Evolutionary conservation across 345 rosid genomes (phyloP).

Genomic region (Camelina sativa): DNA sequence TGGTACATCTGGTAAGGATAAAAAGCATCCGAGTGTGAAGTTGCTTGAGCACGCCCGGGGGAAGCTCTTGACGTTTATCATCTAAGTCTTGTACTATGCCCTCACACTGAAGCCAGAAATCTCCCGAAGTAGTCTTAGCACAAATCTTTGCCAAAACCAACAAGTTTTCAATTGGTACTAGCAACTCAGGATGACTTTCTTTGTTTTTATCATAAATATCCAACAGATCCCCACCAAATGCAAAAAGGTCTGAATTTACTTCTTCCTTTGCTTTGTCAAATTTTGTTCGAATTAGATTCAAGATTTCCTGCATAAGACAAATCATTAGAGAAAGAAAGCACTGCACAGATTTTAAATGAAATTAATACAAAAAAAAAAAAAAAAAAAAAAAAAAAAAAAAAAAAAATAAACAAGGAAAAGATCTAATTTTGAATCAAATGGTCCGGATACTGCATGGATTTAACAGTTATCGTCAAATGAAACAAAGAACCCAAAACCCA

Average conservation of each 20-base stretch:
- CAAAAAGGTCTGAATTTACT: slow-evolving; percentile 83
- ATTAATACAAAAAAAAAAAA: background rate
- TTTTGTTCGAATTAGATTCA: slow-evolving; percentile 71
- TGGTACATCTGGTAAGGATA: slow-evolving; percentile 89
- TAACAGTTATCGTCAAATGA: slow-evolving; percentile 8
- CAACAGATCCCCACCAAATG: slow-evolving; percentile 76
- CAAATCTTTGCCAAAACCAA: slow-evolving; percentile 82
- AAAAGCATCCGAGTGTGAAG: slow-evolving; percentile 89
- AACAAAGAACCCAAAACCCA: slow-evolving; percentile 10
- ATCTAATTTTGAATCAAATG: background rate
- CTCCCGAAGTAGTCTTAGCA: slow-evolving; percentile 69
- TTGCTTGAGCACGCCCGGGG: slow-evolving; percentile 76
- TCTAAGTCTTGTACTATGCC: slow-evolving; percentile 93
- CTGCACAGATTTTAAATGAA: slow-evolving; percentile 15
- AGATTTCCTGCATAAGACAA: slow-evolving; percentile 59
- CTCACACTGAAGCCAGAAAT: slow-evolving; percentile 95
- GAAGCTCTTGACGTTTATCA: slow-evolving; percentile 92
- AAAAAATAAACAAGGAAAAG: background rate
- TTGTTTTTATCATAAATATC: slow-evolving; percentile 73
- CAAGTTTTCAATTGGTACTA: slow-evolving; percentile 81
- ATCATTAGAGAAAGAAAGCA: slow-evolving; percentile 35
- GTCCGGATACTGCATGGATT: slow-evolving; percentile 28
- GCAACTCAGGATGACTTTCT: slow-evolving; percentile 81
- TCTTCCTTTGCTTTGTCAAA: slow-evolving; percentile 97
- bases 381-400: too few relatives aligned